These are phyloP conservation scores for Ogataea paradorogensis DNA, from an alignment of 805 yeast species.

Conservation along the genomic window DNA sequence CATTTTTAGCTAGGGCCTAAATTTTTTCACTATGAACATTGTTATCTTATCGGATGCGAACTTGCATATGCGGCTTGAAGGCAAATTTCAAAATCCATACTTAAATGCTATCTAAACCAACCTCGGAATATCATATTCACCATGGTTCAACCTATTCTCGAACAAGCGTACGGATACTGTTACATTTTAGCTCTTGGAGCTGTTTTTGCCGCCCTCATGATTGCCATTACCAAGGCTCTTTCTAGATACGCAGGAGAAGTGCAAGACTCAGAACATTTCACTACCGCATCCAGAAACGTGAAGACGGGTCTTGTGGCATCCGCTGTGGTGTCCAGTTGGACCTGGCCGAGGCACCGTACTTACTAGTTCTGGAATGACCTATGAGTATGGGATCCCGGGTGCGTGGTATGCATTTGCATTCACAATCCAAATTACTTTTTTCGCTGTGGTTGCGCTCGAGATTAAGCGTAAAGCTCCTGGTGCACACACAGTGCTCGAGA, in stretches of 20 bases:
- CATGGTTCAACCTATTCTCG: constrained; percentile 25
- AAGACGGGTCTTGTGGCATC: constrained; percentile 42
- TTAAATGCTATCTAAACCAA: neutral
- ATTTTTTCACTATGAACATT: neutral
- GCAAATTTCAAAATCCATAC: neutral
- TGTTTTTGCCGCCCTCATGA: constrained; percentile 44
- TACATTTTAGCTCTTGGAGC: constrained; percentile 41
- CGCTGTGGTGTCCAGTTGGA: constrained; percentile 43
- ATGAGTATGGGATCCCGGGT: constrained; percentile 23
- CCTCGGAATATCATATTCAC: neutral
- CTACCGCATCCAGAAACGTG: constrained; percentile 44
- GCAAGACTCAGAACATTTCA: constrained; percentile 43
- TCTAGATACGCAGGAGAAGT: constrained; percentile 37
- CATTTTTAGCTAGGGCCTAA: too few relatives aligned
- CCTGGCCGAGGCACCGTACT: constrained; percentile 31
- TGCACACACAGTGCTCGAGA: constrained; percentile 41
- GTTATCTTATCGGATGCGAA: neutral
- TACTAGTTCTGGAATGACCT: constrained; percentile 25
- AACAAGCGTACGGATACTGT: constrained; percentile 40
- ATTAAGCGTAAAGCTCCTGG: constrained; percentile 41
- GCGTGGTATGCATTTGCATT: constrained; percentile 31
- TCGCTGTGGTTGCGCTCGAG: constrained; percentile 38
- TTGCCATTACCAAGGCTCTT: constrained; percentile 36
- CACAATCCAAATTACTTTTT: constrained; percentile 37
- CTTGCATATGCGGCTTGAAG: neutral